Conservation (phyloP, 257 asterid genomes). For the Voacanga thouarsii region DNA sequence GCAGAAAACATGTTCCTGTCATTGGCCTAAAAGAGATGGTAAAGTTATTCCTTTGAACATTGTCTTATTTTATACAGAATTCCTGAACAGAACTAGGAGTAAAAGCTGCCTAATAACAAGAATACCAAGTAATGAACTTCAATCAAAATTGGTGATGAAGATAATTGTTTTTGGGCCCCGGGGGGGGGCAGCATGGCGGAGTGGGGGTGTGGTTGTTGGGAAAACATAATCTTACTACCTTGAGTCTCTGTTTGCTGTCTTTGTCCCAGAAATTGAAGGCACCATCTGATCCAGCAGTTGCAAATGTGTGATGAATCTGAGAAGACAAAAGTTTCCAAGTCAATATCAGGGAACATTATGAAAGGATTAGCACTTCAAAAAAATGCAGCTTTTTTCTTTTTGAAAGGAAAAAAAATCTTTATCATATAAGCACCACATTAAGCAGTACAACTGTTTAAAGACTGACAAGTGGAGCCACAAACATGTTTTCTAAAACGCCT, state of each 20-base stretch:
- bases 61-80: background rate
- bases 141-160: background rate
- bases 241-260: constrained; percentile 95
- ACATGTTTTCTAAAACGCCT: background rate
- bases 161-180: no score
- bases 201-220: no score
- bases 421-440: background rate
- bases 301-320: constrained; percentile 87
- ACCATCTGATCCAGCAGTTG: constrained; percentile 96
- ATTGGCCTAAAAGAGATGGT: background rate
- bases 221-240: constrained; percentile 61
- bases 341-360: background rate
- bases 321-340: constrained; percentile 10
- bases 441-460: background rate
- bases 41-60: background rate
- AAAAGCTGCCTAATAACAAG: background rate
- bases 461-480: background rate
- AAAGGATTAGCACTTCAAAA: background rate
- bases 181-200: no score
- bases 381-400: background rate
- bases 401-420: background rate
- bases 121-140: background rate
- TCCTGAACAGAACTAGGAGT: background rate
- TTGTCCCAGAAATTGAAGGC: constrained; percentile 96
- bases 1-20: background rate